Base-by-base conservation (phyloP, 2,329 filamentous ascomycete species). In the Paecilomyces dactylethromorphus region DNA sequence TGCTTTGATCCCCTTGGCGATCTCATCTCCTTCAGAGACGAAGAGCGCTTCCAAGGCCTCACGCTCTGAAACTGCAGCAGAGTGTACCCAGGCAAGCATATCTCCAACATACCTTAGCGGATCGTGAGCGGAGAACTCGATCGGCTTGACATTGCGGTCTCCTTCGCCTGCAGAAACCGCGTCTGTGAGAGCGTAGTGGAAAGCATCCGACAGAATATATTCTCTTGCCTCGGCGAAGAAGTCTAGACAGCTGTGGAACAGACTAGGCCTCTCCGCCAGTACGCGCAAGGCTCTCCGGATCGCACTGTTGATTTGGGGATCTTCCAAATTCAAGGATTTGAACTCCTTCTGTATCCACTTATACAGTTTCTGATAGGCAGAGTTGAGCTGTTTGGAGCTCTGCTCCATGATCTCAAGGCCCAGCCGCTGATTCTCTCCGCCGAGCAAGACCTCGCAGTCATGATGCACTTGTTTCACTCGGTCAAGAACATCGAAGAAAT, bases 41-140 rank as follows among this genome's bases (percentile, higher is more conserved):
- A 99, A 99, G 0, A 99, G 79, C 1, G 91, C 86, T 72, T 97
- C 93, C 5, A 99, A 81, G 0, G 92, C 92, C 74, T 99, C 94
- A 56, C 90, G 85, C 74, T 99, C 94, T 32, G 93, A 95, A 0
- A 99, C 94, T 0, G 93, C 88, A 2, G 92, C 90, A 0, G 94
- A 96, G 72, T 99, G 94, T 5, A 89, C 87, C 94, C 94, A 99
- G 4, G 94, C 94, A 13, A 99, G 82, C 92, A 99, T 99, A 70
- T 99, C 94, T 56, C 94, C 92, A 2, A 95, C 87, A 72, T 97
- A 97, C 21, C 94, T 86, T 26, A 97, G 77, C 1, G 91, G 88
- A 69, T 99, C 94, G 71, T 97, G 93, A 0, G 94, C 93, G 11
- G 88, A 89, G 66, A 97, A 85, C 70, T 99, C 93, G 63, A 99